Evolutionary conservation across 2,329 filamentous ascomycete genomes (phyloP).

Genomic region (Mariannaea elegans): DNA sequence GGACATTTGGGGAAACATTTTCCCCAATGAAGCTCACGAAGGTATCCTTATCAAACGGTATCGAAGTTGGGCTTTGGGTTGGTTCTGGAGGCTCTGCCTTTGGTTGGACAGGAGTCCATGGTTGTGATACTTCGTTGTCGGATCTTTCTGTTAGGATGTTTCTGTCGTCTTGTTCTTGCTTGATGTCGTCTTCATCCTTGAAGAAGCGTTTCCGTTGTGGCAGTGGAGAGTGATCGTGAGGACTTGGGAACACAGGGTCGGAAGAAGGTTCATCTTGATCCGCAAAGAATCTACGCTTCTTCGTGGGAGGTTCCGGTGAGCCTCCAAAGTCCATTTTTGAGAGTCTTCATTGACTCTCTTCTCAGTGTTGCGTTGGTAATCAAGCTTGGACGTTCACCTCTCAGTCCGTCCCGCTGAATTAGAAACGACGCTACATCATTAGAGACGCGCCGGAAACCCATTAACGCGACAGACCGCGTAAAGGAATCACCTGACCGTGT

Average conservation of each 20-base stretch:
- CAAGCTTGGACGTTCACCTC: slow-evolving; percentile 1
- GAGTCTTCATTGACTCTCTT: slow-evolving; percentile 19
- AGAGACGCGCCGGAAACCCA: slow-evolving; percentile 49
- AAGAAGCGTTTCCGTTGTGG: slow-evolving; percentile 38
- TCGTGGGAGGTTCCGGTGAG: slow-evolving; percentile 55
- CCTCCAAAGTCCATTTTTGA: slow-evolving; percentile 50
- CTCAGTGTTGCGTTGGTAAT: slow-evolving; percentile 8
- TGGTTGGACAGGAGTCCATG: slow-evolving; percentile 16
- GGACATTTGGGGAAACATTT: slow-evolving; percentile 57
- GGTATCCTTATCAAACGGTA: slow-evolving; percentile 63
- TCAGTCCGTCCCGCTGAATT: slow-evolving; percentile 1
- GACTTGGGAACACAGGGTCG: slow-evolving; percentile 35
- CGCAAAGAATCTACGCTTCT: slow-evolving; percentile 53
- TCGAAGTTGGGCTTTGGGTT: slow-evolving; percentile 34
- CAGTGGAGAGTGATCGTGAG: slow-evolving; percentile 36
- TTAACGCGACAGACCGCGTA: slow-evolving; percentile 47
- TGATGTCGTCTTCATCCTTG: slow-evolving; percentile 37
- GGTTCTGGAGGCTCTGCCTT: slow-evolving; percentile 2
- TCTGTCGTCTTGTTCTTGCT: slow-evolving; percentile 29
- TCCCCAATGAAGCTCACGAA: slow-evolving; percentile 70
- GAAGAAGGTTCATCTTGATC: slow-evolving; percentile 44
- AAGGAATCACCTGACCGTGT: slow-evolving; percentile 53
- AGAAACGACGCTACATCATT: slow-evolving; percentile 18
- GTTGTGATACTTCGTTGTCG: slow-evolving; percentile 23
- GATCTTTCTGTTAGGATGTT: slow-evolving; percentile 22